Conservation (phyloP, 805 yeast genomes). For the Scheffersomyces stipitis region DNA sequence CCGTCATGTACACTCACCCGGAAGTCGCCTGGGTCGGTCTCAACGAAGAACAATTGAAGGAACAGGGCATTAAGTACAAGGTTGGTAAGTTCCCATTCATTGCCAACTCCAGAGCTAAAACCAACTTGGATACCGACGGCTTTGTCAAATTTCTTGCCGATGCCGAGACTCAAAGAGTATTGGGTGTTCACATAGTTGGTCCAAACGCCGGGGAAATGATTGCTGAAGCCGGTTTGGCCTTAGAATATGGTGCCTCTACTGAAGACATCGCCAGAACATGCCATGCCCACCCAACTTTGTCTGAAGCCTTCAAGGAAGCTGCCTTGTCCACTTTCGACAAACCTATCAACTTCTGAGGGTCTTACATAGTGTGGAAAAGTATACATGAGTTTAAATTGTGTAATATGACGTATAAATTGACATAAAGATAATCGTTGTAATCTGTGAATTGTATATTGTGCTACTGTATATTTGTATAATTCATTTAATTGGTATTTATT, state of each 20-base stretch:
- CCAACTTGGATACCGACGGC: constrained; percentile 95
- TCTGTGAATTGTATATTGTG: too few species aligned
- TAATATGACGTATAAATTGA: too few species aligned
- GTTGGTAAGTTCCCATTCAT: constrained; percentile 98
- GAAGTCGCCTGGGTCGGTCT: constrained; percentile 99
- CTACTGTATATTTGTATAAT: too few species aligned
- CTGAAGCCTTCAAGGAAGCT: constrained; percentile 98
- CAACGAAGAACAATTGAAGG: constrained; percentile 92
- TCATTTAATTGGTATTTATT: too few species aligned
- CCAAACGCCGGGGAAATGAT: constrained; percentile 99
- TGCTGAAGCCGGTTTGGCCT: constrained; percentile 96
- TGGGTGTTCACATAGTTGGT: constrained; percentile 97
- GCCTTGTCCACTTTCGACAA: constrained; percentile 89
- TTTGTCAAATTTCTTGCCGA: constrained; percentile 95
- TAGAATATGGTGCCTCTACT: constrained; percentile 98
- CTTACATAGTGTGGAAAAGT: too few species aligned
- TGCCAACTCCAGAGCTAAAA: constrained; percentile 99
- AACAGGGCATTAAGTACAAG: constrained; percentile 86
- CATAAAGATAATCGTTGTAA: too few species aligned
- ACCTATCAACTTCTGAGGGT: constrained; percentile 75
- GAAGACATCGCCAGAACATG: constrained; percentile 97
- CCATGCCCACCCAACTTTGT: constrained; percentile 97
- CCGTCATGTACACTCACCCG: constrained; percentile 99
- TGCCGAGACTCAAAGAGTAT: constrained; percentile 93
- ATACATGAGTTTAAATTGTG: too few species aligned